phyloP scores from a whole-genome alignment of 1,139 yeast genomes.

The Kazachstania sp. region DNA sequence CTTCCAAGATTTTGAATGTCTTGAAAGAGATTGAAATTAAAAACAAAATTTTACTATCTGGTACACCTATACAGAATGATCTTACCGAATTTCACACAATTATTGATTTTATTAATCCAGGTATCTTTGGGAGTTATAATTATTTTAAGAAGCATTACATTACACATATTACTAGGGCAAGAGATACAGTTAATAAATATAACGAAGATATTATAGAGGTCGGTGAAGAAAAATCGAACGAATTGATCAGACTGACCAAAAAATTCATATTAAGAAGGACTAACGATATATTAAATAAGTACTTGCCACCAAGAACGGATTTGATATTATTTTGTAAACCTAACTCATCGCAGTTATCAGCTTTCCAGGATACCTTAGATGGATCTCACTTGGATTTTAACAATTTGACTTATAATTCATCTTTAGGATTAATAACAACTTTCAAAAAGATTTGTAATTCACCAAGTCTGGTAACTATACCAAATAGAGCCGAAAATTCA shows the following conservation, averaged over 20 bases:
- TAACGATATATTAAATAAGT: constrained; percentile 49
- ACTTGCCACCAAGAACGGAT: constrained; percentile 72
- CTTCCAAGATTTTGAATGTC: constrained; percentile 62
- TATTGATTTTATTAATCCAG: constrained; percentile 82
- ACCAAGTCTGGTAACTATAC: constrained; percentile 48
- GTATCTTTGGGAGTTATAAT: constrained; percentile 56
- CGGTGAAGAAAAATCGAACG: constrained; percentile 57
- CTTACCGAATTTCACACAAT: constrained; percentile 74
- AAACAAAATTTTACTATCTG: constrained; percentile 61
- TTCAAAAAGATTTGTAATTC: constrained; percentile 81
- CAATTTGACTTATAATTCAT: constrained; percentile 33
- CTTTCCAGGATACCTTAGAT: constrained; percentile 45
- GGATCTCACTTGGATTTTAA: constrained; percentile 36
- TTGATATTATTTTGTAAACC: constrained; percentile 74
- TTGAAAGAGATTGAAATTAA: constrained; percentile 49
- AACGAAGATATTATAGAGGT: constrained; percentile 41
- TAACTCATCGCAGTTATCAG: constrained; percentile 46
- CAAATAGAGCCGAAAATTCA: neutral
- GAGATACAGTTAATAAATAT: constrained; percentile 58
- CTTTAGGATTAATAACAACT: constrained; percentile 62
- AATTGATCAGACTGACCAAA: constrained; percentile 54
- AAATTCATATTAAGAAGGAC: constrained; percentile 72
- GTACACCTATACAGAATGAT: constrained; percentile 95
- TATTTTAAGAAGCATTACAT: constrained; percentile 60
- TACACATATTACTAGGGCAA: constrained; percentile 61